phyloP scores from a whole-genome alignment of 257 asterid genomes.

The Primulina huaijiensis region DNA sequence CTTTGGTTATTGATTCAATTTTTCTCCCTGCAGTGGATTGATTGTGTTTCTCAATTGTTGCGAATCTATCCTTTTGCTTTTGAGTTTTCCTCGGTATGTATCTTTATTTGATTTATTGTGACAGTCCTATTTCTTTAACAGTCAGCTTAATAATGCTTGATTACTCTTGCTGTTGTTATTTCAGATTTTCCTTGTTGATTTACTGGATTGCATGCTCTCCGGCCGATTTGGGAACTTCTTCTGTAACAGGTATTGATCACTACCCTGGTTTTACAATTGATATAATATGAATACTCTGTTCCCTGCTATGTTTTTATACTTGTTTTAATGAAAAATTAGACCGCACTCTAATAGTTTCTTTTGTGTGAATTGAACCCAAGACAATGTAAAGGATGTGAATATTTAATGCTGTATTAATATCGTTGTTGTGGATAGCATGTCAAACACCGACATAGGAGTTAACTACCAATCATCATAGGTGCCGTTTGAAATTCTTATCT shows the following conservation, averaged over 20 bases:
- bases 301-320: neutral
- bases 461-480: neutral
- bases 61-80: constrained; percentile 94
- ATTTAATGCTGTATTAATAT: neutral
- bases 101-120: constrained; percentile 25
- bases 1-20: neutral
- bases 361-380: no score
- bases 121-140: constrained; percentile 18
- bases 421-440: constrained; percentile 5
- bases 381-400: neutral
- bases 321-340: neutral
- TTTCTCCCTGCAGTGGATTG: constrained; percentile 72
- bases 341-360: neutral
- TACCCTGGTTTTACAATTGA: constrained; percentile 15
- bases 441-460: neutral
- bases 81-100: constrained; percentile 89
- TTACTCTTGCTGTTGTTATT: constrained; percentile 22
- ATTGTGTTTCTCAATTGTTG: constrained; percentile 83
- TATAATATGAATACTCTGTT: constrained; percentile 11
- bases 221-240: constrained; percentile 94
- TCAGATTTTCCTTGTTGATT: constrained; percentile 91
- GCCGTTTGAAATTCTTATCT: neutral
- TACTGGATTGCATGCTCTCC: constrained; percentile 76
- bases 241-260: constrained; percentile 75
- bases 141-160: constrained; percentile 18